A percentile compares a stretch with the other conserved stretches of the same genome.
Evolutionary conservation across 441 rosid genomes (phyloP).

Genomic region (Croton setiger): DNA sequence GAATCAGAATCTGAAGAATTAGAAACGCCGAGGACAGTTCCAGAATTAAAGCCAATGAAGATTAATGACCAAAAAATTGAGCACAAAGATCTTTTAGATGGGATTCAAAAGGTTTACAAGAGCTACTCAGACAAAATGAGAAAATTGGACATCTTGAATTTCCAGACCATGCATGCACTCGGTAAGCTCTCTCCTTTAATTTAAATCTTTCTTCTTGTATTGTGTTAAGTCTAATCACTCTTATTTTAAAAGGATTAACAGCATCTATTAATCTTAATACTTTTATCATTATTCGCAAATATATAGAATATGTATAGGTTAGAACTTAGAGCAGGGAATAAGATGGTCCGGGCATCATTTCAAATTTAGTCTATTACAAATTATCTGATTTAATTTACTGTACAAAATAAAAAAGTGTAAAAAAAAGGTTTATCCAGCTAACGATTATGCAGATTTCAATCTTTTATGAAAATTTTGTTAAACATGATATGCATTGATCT

Average conservation of each 20-base stretch:
- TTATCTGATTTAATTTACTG: no score
- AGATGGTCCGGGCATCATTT: no score
- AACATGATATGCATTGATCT: constrained; percentile 24
- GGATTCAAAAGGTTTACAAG: constrained; percentile 60
- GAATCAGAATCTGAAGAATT: constrained; percentile 68
- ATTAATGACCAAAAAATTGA: constrained; percentile 43
- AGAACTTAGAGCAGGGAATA: no score
- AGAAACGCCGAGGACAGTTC: constrained; percentile 40
- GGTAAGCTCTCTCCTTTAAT: constrained; percentile 34
- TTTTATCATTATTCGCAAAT: not conserved
- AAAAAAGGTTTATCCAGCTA: not conserved
- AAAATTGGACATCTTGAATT: constrained; percentile 66
- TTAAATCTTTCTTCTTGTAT: not conserved
- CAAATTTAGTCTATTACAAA: no score
- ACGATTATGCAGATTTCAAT: constrained; percentile 11
- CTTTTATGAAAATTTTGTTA: constrained; percentile 13
- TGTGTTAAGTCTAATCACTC: not conserved
- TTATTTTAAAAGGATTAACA: not conserved
- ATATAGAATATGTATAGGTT: no score
- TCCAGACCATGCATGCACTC: constrained; percentile 70
- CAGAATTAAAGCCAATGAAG: constrained; percentile 52
- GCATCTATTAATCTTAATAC: not conserved
- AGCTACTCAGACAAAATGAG: constrained; percentile 62
- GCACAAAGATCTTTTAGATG: constrained; percentile 43
- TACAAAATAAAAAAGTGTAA: no score